A percentile compares a stretch with the other conserved stretches of the same genome.
Conservation (phyloP, 2,329 filamentous ascomycete species). For the Pseudogymnoascus sp. region DNA sequence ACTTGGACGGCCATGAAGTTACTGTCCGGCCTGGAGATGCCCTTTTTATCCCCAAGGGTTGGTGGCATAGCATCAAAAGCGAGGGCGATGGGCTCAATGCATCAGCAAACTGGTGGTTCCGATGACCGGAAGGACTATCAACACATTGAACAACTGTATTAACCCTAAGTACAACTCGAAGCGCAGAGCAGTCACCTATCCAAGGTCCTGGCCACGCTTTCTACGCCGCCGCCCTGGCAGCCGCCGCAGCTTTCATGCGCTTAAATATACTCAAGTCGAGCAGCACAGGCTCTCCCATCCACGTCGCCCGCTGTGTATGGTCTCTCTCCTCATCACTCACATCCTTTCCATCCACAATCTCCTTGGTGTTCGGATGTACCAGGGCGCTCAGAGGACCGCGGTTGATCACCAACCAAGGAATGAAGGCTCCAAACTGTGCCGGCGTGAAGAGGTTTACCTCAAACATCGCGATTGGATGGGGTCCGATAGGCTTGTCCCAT, state of each 20-base stretch:
- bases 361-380: slow-evolving; percentile 69
- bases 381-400: slow-evolving; percentile 72
- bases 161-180: background rate
- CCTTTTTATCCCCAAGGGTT: slow-evolving; percentile 72
- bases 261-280: slow-evolving; percentile 50
- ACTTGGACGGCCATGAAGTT: slow-evolving; percentile 29
- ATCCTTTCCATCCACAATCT: slow-evolving; percentile 36
- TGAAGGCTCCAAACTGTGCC: slow-evolving; percentile 79
- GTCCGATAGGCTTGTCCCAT: slow-evolving; percentile 71
- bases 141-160: background rate
- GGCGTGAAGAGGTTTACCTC: slow-evolving; percentile 86
- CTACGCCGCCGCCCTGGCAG: background rate
- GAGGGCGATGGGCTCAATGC: slow-evolving; percentile 37
- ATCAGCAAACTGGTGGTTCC: slow-evolving; percentile 68
- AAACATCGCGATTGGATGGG: slow-evolving; percentile 82
- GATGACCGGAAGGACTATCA: slow-evolving; percentile 36
- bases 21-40: slow-evolving; percentile 58
- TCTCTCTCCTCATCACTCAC: slow-evolving; percentile 26
- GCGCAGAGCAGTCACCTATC: background rate
- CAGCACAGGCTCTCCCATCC: slow-evolving; percentile 63
- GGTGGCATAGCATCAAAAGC: slow-evolving; percentile 81
- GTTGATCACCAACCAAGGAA: slow-evolving; percentile 78
- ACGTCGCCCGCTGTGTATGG: slow-evolving; percentile 49
- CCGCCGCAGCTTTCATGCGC: slow-evolving; percentile 12
- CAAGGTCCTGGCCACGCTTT: background rate